Evolutionary conservation across 495 filamentous ascomycete genomes (phyloP), one percentile per base, ranked within the genome.

Genomic region (Hypoxylon trugodes): DNA sequence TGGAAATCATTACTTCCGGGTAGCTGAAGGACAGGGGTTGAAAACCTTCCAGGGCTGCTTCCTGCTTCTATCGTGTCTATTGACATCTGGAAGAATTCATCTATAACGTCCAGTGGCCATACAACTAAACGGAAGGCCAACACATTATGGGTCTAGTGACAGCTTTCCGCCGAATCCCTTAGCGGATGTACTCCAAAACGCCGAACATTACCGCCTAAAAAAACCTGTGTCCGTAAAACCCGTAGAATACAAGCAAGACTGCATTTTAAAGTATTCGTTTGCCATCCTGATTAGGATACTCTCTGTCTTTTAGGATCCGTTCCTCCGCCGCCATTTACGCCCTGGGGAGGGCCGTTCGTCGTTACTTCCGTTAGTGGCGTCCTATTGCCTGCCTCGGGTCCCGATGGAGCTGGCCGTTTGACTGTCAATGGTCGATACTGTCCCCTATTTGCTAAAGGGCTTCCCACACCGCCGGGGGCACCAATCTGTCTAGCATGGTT

Each of bases 401-500:
- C 71, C 1, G 30, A 16, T 32, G 71, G 67, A 19, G 68, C 74
- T 8, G 79, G 77, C 37, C 85, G 75, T 66, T 87, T 88, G 63
- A 84, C 79, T 4, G 82, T 82, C 6, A 84, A 83, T 16, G 86
- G 86, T 43, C 84, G 84, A 52, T 88, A 91, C 53, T 77, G 77
- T 1, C 76, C 73, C 13, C 87, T 74, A 67, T 89, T 89, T 22
- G 73, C 77, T 19, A 86, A 69, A 7, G 86, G 86, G 69, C 84
- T 87, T 19, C 79, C 76, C 25, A 61, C 69, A n/a, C 72, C 79
- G 2, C 76, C 76, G 6, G 92, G 91, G 46, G 87, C 90, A 2
- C 92, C 92, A 42, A 96, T 90, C 59, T 86, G 82, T 28, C 91
- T 80, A 49, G 86, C 76, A 36, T 85, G 73, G 60, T 92, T 89